Conservation (phyloP, 192 early-diverging fungal species). For the Podila clonocystis region DNA sequence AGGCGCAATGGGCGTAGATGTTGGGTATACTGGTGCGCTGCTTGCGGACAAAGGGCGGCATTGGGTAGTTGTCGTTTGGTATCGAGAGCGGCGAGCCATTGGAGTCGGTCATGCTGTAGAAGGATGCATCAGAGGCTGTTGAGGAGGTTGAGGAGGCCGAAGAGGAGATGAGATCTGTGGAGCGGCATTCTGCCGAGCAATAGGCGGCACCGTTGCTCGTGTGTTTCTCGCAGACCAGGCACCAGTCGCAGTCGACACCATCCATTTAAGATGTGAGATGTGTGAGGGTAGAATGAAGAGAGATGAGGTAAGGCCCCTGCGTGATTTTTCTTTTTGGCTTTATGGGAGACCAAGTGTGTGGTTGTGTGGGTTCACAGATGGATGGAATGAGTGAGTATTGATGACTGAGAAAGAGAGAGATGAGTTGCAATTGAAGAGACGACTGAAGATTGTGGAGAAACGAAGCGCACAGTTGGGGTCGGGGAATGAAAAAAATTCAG, state of each 20-base stretch:
- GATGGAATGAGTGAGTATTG: not conserved
- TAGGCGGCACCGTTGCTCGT: conserved; percentile 40
- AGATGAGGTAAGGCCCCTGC: not conserved
- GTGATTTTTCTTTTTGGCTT: not conserved
- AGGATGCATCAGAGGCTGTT: conserved; percentile 20
- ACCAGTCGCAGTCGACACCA: conserved; percentile 53
- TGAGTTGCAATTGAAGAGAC: too few relatives aligned
- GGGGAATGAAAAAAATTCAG: not conserved
- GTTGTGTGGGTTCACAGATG: not conserved
- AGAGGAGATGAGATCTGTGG: conserved; percentile 47
- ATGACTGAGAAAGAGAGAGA: too few relatives aligned
- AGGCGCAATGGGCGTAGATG: conserved; percentile 44
- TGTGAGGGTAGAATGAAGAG: not conserved
- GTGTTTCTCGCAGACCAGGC: conserved; percentile 50
- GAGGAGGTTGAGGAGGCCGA: conserved; percentile 37
- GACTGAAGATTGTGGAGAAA: too few relatives aligned
- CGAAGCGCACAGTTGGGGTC: too few relatives aligned
- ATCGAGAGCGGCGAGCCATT: conserved; percentile 3
- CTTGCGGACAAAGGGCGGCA: conserved; percentile 49
- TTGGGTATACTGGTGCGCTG: conserved; percentile 52
- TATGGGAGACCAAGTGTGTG: not conserved
- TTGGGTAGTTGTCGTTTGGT: conserved; percentile 27
- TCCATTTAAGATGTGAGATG: conserved; percentile 17
- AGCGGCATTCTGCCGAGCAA: conserved; percentile 44
- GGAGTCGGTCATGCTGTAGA: conserved; percentile 22